phyloP scores from a whole-genome alignment of 2,329 filamentous ascomycete genomes.

The Eurotiales sp. region DNA sequence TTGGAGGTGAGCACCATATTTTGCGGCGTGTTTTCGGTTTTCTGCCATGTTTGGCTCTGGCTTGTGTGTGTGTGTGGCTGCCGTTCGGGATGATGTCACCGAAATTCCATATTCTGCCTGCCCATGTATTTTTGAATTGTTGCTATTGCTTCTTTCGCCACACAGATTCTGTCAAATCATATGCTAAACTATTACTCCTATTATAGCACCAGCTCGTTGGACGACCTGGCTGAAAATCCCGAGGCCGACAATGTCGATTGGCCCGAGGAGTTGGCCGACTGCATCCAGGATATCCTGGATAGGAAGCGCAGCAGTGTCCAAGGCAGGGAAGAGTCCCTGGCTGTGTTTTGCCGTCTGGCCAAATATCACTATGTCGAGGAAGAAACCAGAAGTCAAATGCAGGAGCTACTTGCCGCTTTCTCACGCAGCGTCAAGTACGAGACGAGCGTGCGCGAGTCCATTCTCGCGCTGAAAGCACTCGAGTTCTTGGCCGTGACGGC shows the following conservation, averaged over 20 bases:
- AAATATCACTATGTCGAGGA: conserved; percentile 65
- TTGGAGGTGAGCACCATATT: conserved; percentile 46
- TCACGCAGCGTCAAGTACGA: conserved; percentile 68
- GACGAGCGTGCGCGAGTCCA: conserved; percentile 63
- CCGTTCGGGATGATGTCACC: conserved; percentile 34
- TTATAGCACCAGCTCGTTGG: conserved; percentile 60
- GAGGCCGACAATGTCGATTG: conserved; percentile 57
- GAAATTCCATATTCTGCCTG: no score
- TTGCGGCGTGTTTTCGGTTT: conserved; percentile 22
- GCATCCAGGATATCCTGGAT: conserved; percentile 68
- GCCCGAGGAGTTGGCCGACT: conserved; percentile 59
- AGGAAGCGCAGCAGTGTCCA: conserved; percentile 74
- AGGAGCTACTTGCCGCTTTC: conserved; percentile 63
- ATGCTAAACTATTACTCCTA: background rate
- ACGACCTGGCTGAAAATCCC: conserved; percentile 57
- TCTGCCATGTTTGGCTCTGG: conserved; percentile 5
- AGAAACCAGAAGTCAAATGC: conserved; percentile 56
- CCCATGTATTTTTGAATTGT: no score
- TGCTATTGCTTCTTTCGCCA: no score
- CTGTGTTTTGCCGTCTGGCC: conserved; percentile 60
- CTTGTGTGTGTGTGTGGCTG: background rate
- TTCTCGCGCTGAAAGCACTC: conserved; percentile 68
- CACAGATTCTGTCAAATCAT: background rate
- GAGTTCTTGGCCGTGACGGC: conserved; percentile 66
- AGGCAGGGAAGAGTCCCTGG: conserved; percentile 63